Base-by-base conservation (phyloP, 163 green algal species). In the Prototheca wickerhamii region DNA sequence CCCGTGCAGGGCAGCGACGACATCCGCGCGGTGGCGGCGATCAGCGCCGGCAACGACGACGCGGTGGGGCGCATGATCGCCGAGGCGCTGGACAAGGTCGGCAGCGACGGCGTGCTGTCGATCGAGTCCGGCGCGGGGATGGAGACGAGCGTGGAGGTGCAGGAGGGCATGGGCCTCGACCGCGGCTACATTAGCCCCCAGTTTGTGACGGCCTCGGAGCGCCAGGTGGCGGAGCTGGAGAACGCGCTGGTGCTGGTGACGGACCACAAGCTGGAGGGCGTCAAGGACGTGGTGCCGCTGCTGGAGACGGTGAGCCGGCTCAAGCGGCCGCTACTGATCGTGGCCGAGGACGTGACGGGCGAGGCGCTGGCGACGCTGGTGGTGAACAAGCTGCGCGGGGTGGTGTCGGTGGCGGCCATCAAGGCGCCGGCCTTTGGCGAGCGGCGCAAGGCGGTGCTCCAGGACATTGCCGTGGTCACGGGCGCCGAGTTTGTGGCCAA, bases 131-230 rank as follows among this genome's bases (percentile, higher is more conserved):
- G 67, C 59, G 89, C 81, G 75, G 69, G 67, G 40, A 83, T 95
- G 44, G 91, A 98, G 64, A 98, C 91, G 4, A 88, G 82, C 29
- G 90, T 97, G 54, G 90, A 98, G 60, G 89, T 98, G 23, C 85
- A 94, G 67, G 93, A 98, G 82, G 93, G 93, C 78, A 98, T 98
- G 93, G 84, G 91, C 74, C 96, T 99, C 60, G 93, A 98, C 82
- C 81, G 93, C 62, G 93, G 93, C 43, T 99, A 97, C 83, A 94
- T 97, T 75, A 92, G 78, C 33, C 93, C 91, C n/a, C 93, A 98
- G 75, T 98, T 98, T 75, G 82, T 97, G 28, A 97, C 84, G 70
- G 26, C 20, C 26, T 67, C 70, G 64, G 91, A 98, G 82, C 77
- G 83, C n/a, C 80, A 95, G 79, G 72, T 93, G 56, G 79, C 87